Conservation (phyloP, 257 asterid genomes). For the Nicotiana attenuata region DNA sequence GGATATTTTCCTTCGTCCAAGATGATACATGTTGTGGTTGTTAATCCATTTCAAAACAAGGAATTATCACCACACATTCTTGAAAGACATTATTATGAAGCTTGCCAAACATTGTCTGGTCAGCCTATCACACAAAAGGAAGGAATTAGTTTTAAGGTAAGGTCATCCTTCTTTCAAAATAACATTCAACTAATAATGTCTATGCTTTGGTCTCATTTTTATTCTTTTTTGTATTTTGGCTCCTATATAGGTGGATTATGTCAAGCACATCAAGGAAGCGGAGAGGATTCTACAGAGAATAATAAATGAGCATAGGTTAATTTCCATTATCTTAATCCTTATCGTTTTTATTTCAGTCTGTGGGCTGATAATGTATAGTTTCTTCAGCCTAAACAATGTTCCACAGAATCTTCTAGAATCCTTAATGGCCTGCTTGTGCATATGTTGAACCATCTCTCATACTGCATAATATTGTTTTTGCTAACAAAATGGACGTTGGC, state of each 20-base stretch:
- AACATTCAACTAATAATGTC: constrained; percentile 7
- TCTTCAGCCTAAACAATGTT: background rate
- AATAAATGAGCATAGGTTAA: constrained; percentile 72
- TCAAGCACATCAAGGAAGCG: constrained; percentile 74
- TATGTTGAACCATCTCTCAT: background rate
- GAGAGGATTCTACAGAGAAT: constrained; percentile 65
- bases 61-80: constrained; percentile 81
- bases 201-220: constrained; percentile 11
- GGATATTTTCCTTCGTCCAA: constrained; percentile 77
- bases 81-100: constrained; percentile 89
- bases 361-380: background rate
- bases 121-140: constrained; percentile 46
- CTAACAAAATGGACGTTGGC: background rate
- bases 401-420: background rate
- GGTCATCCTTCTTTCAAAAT: constrained; percentile 9
- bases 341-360: background rate
- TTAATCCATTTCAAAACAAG: constrained; percentile 83
- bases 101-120: constrained; percentile 55
- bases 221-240: constrained; percentile 3
- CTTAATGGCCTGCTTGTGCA: background rate
- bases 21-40: constrained; percentile 70
- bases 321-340: constrained; percentile 12
- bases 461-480: background rate
- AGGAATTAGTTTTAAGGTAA: constrained; percentile 64
- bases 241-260: constrained; percentile 62